Evolutionary conservation across 129 eudicot genomes (phyloP).

Genomic region (sunflower (Helianthus annuus)): DNA sequence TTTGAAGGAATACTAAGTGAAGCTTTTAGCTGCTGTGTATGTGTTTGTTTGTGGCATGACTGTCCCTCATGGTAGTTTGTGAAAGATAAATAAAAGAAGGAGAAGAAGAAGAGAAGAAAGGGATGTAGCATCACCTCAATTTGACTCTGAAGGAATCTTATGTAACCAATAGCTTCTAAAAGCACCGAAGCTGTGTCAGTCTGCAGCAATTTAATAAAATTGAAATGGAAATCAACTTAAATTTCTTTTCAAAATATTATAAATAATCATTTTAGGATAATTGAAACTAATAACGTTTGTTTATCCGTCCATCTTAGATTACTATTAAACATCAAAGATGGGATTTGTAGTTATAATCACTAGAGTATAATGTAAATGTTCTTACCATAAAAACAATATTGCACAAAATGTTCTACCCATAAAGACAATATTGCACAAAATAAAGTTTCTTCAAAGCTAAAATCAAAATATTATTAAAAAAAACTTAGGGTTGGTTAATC

Average conservation of each 20-base stretch:
- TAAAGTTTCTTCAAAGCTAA: constrained; percentile 12
- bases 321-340: background rate
- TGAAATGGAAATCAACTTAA: background rate
- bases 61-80: constrained; percentile 46
- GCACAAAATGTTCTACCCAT: background rate
- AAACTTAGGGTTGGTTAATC: too few species aligned
- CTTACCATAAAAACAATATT: constrained; percentile 12
- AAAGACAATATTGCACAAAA: constrained; percentile 15
- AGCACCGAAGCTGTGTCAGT: constrained; percentile 97
- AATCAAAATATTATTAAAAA: background rate
- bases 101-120: constrained; percentile 36
- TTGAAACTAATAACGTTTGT: background rate
- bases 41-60: constrained; percentile 43
- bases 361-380: background rate
- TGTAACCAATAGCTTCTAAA: constrained; percentile 93
- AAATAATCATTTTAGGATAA: background rate
- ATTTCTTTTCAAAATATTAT: background rate
- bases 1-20: constrained; percentile 30
- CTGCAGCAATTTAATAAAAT: constrained; percentile 44
- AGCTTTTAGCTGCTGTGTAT: constrained; percentile 25
- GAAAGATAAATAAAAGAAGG: constrained; percentile 29
- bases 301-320: background rate
- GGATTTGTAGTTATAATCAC: background rate
- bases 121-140: constrained; percentile 72
- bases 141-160: constrained; percentile 97